phyloP scores from a whole-genome alignment of 2,329 filamentous ascomycete species.

The Fonsecaea pedrosoi region DNA sequence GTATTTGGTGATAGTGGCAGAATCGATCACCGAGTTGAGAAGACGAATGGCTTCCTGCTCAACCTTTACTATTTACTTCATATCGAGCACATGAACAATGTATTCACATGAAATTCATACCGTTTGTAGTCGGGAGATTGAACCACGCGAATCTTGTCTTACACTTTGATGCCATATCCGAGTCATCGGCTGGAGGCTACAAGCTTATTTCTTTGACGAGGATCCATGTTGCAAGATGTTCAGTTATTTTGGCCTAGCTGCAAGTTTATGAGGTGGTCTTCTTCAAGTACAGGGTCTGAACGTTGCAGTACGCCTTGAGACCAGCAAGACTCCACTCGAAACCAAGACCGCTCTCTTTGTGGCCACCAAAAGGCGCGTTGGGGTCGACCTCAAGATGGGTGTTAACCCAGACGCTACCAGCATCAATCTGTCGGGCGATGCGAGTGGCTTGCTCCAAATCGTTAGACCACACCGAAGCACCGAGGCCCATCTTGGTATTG shows the following conservation, averaged over 20 bases:
- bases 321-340: conserved; percentile 42
- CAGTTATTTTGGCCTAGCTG: background rate
- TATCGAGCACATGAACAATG: too few species aligned
- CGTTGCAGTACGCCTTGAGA: conserved; percentile 40
- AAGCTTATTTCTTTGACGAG: background rate
- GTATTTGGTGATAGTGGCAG: background rate
- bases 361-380: conserved; percentile 40
- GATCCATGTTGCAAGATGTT: background rate
- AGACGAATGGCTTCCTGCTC: too few species aligned
- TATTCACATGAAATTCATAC: too few species aligned
- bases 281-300: conserved; percentile 39
- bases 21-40: too few species aligned
- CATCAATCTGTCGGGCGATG: conserved; percentile 62
- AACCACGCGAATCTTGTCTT: too few species aligned
- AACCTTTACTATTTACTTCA: too few species aligned
- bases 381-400: conserved; percentile 40
- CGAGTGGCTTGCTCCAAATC: conserved; percentile 59
- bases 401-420: conserved; percentile 69
- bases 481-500: conserved; percentile 60
- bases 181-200: background rate
- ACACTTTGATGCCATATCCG: too few species aligned
- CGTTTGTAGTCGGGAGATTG: too few species aligned
- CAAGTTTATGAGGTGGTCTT: conserved; percentile 25
- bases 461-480: conserved; percentile 64
- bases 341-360: conserved; percentile 45